phyloP scores from a whole-genome alignment of 805 yeast species.

The Wickerhamiella vanderwaltii region DNA sequence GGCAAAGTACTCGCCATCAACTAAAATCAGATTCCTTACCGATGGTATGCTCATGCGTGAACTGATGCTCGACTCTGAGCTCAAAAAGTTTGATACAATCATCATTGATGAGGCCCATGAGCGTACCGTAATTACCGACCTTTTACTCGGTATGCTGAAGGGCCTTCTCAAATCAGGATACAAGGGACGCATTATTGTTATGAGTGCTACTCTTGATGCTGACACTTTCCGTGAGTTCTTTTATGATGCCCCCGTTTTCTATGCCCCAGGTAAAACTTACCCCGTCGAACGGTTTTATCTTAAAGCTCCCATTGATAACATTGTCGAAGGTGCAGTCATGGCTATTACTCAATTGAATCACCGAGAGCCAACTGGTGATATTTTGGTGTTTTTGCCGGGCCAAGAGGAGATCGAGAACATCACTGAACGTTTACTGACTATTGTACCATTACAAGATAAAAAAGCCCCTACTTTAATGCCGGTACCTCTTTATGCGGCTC shows the following conservation, averaged over 20 bases:
- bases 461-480: constrained; percentile 68
- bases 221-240: constrained; percentile 70
- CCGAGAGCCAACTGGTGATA: constrained; percentile 76
- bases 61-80: constrained; percentile 56
- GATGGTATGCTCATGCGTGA: constrained; percentile 97
- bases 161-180: constrained; percentile 46
- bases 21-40: constrained; percentile 74
- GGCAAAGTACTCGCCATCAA: constrained; percentile 44
- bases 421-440: constrained; percentile 44
- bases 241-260: constrained; percentile 62
- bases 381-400: constrained; percentile 87
- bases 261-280: constrained; percentile 80
- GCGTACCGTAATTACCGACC: constrained; percentile 82
- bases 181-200: constrained; percentile 59
- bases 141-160: constrained; percentile 79
- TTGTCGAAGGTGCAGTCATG: constrained; percentile 57
- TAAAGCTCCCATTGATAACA: constrained; percentile 56
- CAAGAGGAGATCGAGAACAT: constrained; percentile 94
- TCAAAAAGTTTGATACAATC: constrained; percentile 59
- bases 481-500: constrained; percentile 84
- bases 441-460: constrained; percentile 45
- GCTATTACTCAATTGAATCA: constrained; percentile 47
- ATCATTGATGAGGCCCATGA: constrained; percentile 97
- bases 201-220: constrained; percentile 97
- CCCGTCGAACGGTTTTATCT: constrained; percentile 68